Evolutionary conservation across 306 rosid genomes (phyloP).

Genomic region (Dryas alaskensis): DNA sequence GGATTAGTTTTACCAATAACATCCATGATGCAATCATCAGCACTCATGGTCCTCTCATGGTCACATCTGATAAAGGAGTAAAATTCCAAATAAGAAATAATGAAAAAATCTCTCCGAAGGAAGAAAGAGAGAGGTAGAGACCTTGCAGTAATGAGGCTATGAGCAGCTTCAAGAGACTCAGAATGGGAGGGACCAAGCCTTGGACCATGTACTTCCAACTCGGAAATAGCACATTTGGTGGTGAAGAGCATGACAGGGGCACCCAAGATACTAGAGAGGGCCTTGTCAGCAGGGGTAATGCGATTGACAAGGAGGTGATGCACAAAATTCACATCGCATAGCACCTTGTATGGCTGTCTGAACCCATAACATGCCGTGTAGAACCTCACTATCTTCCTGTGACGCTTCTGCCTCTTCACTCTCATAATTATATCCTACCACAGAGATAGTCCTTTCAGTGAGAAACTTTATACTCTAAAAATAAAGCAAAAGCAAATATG

Average conservation of each 20-base stretch:
- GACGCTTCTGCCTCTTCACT: conserved; percentile 64
- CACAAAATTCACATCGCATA: conserved; percentile 79
- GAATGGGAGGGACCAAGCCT: conserved; percentile 52
- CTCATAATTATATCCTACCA: conserved; percentile 39
- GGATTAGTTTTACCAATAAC: conserved; percentile 66
- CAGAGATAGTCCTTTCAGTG: conserved; percentile 2
- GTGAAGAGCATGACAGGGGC: conserved; percentile 72
- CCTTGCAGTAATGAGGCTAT: conserved; percentile 59
- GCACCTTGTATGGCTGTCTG: conserved; percentile 64
- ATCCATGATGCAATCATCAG: conserved; percentile 61
- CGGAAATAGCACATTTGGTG: conserved; percentile 70
- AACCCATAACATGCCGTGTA: conserved; percentile 74
- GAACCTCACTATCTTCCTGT: conserved; percentile 65
- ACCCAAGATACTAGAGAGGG: conserved; percentile 50
- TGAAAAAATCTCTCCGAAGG: not conserved
- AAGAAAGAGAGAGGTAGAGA: conserved; percentile 10
- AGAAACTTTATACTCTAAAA: not conserved
- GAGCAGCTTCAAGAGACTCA: conserved; percentile 59
- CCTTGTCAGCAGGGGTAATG: conserved; percentile 64
- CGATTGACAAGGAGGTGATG: conserved; percentile 61
- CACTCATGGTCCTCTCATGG: conserved; percentile 52
- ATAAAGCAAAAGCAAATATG: not conserved
- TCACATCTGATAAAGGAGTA: conserved; percentile 52
- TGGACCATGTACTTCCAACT: conserved; percentile 62
- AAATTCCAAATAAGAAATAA: conserved; percentile 9